A percentile compares a stretch with the other conserved stretches of the same genome.
Evolutionary conservation across 352 stramenopile species (phyloP).

Genomic region (Pythium grandisporangium): DNA sequence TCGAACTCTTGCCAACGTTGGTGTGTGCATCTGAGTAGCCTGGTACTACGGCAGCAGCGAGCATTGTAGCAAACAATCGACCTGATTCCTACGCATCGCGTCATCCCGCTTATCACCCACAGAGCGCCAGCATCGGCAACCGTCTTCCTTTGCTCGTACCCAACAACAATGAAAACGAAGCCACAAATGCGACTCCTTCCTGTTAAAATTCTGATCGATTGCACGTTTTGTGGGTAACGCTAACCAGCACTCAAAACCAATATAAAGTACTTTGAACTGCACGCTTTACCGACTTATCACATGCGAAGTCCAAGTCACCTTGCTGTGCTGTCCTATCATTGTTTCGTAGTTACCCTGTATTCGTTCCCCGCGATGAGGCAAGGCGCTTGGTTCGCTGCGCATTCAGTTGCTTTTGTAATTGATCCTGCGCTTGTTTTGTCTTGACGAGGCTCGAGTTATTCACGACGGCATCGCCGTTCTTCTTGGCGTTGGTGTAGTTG

Average conservation of each 20-base stretch:
- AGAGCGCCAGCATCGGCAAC: not conserved
- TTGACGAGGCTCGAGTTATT: conserved; percentile 42
- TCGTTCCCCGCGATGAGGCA: conserved; percentile 9
- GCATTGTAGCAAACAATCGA: not conserved
- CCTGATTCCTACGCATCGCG: not conserved
- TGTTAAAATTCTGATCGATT: not conserved
- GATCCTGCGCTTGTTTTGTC: conserved; percentile 41
- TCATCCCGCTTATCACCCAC: not conserved
- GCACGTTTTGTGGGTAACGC: no score
- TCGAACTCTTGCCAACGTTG: conserved; percentile 3
- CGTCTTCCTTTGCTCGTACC: no score
- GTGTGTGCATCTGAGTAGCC: conserved; percentile 25
- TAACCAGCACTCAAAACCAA: not conserved
- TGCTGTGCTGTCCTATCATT: not conserved
- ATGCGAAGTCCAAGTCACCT: not conserved
- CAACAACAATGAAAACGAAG: no score
- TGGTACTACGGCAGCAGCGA: not conserved
- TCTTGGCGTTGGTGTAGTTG: conserved; percentile 26
- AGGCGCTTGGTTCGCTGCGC: conserved; percentile 19
- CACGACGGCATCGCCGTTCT: conserved; percentile 1
- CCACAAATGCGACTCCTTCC: no score
- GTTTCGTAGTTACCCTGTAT: not conserved
- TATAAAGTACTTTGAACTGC: not conserved
- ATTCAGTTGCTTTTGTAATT: conserved; percentile 29
- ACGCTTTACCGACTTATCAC: not conserved